phyloP scores from a whole-genome alignment of 2,329 filamentous ascomycete species.

The Penicillium psychrosexuale region DNA sequence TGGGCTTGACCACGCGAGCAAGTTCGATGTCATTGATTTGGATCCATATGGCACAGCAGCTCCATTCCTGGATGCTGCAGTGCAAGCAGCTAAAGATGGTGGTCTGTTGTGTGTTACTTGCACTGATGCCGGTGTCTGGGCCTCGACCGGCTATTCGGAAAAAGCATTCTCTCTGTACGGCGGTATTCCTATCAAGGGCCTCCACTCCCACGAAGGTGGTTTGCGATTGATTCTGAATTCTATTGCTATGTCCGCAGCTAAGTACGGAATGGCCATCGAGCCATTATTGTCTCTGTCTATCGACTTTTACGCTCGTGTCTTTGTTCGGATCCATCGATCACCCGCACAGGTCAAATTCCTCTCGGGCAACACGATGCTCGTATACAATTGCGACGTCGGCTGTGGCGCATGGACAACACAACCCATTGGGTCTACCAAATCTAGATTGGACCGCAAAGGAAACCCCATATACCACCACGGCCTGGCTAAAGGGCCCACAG shows the following conservation, averaged over 20 bases:
- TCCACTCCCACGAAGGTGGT: conserved; percentile 83
- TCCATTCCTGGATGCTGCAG: conserved; percentile 84
- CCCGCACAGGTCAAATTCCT: conserved; percentile 86
- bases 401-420: conserved; percentile 92
- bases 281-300: conserved; percentile 90
- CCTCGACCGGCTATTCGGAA: conserved; percentile 88
- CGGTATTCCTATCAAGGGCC: conserved; percentile 78
- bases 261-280: conserved; percentile 84
- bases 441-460: conserved; percentile 67
- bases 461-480: conserved; percentile 73
- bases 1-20: conserved; percentile 50
- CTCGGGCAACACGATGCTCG: conserved; percentile 85
- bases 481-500: conserved; percentile 67
- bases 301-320: conserved; percentile 90
- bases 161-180: conserved; percentile 95
- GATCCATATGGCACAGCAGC: conserved; percentile 94
- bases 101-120: conserved; percentile 93
- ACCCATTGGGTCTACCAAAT: conserved; percentile 67
- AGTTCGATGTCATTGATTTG: conserved; percentile 92
- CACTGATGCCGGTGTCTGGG: conserved; percentile 93
- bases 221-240: conserved; percentile 81
- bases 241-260: conserved; percentile 74
- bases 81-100: conserved; percentile 83
- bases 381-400: conserved; percentile 85
- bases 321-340: conserved; percentile 75